Percentiles rank a stretch among this genome's conserved stretches.
Evolutionary conservation across 495 filamentous ascomycete species (phyloP).

Genomic region (Lasiosphaeris hirsuta): DNA sequence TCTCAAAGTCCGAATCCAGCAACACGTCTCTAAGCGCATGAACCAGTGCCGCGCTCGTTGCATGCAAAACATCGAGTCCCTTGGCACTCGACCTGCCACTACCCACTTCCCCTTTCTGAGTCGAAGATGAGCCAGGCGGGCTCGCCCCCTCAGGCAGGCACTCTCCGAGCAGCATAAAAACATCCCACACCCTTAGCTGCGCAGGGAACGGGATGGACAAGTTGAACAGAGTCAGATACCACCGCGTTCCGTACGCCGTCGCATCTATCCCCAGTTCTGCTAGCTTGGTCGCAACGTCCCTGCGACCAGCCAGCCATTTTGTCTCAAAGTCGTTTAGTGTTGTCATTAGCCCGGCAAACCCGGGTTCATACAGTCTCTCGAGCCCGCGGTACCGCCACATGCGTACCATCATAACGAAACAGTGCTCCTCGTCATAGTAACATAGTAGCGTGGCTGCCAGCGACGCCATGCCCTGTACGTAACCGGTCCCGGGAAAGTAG

Average conservation of each 20-base stretch:
- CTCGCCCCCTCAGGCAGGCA: slow-evolving; percentile 28
- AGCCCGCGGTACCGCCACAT: slow-evolving; percentile 88
- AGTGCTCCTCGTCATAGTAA: slow-evolving; percentile 92
- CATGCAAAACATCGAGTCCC: slow-evolving; percentile 86
- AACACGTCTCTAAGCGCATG: slow-evolving; percentile 89
- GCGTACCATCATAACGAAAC: slow-evolving; percentile 92
- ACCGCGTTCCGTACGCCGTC: slow-evolving; percentile 90
- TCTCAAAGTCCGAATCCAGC: slow-evolving; percentile 93
- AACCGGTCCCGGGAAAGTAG: slow-evolving; percentile 87
- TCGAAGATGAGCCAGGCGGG: slow-evolving; percentile 13
- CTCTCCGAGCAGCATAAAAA: slow-evolving; percentile 96
- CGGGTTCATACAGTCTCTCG: slow-evolving; percentile 76
- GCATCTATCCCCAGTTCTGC: slow-evolving; percentile 77
- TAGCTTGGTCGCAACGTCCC: slow-evolving; percentile 72
- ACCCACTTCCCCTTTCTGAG: neutral
- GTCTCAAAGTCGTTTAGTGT: slow-evolving; percentile 85
- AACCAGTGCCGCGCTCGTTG: slow-evolving; percentile 84
- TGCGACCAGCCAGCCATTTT: slow-evolving; percentile 68
- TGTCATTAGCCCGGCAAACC: slow-evolving; percentile 83
- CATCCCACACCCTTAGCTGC: slow-evolving; percentile 98
- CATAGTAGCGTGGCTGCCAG: slow-evolving; percentile 90
- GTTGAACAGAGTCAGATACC: slow-evolving; percentile 98
- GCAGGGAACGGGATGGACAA: slow-evolving; percentile 94
- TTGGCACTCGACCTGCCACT: slow-evolving; percentile 22
- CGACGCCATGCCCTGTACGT: slow-evolving; percentile 97